These are phyloP conservation scores for Chamaecyparis obtusa DNA, from an alignment of 75 land plant genomes.

Conservation along the genomic window DNA sequence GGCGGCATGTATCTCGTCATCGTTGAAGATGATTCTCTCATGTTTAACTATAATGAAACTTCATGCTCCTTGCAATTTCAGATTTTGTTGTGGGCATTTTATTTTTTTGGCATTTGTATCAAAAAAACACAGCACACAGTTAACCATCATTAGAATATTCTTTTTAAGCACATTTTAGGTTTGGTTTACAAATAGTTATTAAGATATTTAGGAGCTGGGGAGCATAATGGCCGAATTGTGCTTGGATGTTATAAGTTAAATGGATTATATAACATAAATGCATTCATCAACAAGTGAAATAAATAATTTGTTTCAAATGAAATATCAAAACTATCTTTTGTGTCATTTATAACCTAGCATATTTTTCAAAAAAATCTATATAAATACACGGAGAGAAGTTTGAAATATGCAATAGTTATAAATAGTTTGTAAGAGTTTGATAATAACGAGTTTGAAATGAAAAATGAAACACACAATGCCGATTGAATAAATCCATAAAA, in stretches of 20 bases:
- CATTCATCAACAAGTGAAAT: too few relatives aligned
- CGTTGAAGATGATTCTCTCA: not conserved
- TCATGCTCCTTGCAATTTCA: not conserved
- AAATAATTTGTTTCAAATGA: too few relatives aligned
- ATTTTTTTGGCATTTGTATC: not conserved
- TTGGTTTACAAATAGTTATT: not conserved
- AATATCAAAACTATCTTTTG: too few relatives aligned
- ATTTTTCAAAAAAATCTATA: too few relatives aligned
- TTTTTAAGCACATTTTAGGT: not conserved
- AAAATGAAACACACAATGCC: too few relatives aligned
- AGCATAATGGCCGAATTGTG: not conserved
- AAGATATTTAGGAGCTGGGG: not conserved
- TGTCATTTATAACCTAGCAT: too few relatives aligned
- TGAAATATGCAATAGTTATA: too few relatives aligned
- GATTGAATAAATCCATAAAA: too few relatives aligned
- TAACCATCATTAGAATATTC: not conserved
- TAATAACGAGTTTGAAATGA: too few relatives aligned
- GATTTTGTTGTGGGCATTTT: not conserved
- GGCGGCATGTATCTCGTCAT: not conserved
- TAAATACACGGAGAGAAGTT: too few relatives aligned
- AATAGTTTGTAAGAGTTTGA: too few relatives aligned
- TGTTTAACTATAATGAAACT: not conserved
- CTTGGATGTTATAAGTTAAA: not conserved
- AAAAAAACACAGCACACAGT: not conserved
- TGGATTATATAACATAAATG: not conserved